These are phyloP conservation scores for Crucibulum laeve DNA, from an alignment of 768 basidiomycete genomes.

Conservation along the genomic window DNA sequence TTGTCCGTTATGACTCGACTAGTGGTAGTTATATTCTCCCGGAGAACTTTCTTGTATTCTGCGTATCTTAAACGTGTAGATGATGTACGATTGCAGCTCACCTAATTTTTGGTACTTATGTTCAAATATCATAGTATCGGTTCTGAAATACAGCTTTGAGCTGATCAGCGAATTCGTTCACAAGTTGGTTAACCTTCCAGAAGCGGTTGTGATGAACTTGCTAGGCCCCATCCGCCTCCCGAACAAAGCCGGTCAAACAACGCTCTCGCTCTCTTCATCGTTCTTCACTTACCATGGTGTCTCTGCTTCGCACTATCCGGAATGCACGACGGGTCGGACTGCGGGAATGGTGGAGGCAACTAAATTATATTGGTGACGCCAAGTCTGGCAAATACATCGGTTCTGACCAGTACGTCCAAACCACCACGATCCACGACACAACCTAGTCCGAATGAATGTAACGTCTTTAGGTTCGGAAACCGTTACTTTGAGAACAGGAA, in stretches of 20 bases:
- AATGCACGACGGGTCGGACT: slow-evolving; percentile 72
- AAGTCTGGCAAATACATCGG: slow-evolving; percentile 80
- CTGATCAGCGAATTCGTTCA: background rate
- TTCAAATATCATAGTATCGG: no score
- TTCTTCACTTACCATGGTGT: slow-evolving; percentile 47
- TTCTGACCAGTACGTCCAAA: slow-evolving; percentile 69
- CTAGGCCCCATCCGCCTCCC: slow-evolving; percentile 9
- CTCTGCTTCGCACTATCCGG: slow-evolving; percentile 71
- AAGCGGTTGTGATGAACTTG: background rate
- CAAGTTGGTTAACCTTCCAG: background rate
- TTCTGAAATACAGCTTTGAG: no score
- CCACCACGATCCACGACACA: slow-evolving; percentile 1
- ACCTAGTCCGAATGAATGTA: slow-evolving; percentile 4
- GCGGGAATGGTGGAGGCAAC: slow-evolving; percentile 84
- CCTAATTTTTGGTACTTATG: no score
- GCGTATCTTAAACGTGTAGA: no score
- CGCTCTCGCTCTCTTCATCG: slow-evolving; percentile 4
- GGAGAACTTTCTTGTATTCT: no score
- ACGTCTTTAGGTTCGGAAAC: slow-evolving; percentile 78
- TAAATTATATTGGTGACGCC: slow-evolving; percentile 93
- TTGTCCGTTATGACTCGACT: no score
- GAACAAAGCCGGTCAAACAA: slow-evolving; percentile 29
- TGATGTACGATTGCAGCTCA: no score
- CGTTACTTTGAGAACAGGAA: slow-evolving; percentile 91
- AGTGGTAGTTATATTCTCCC: no score